Conservation (phyloP, 1,139 yeast genomes). For the Nakaseomyces kungkrabaensis region DNA sequence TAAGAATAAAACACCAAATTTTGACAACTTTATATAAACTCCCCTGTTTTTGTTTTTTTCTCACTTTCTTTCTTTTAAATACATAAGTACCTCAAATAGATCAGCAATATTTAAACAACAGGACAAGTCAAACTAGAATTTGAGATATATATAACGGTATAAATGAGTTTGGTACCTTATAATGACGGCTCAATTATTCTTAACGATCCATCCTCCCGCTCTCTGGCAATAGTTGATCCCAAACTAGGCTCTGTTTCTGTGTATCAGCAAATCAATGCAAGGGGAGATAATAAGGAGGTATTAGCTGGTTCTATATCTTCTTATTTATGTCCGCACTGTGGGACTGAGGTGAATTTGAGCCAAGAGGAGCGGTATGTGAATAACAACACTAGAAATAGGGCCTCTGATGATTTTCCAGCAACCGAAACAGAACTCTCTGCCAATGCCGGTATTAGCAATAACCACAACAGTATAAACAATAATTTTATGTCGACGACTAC, state of each 20-base stretch:
- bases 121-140: no score
- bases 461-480: neutral
- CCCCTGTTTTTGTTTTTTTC: no score
- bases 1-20: no score
- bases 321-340: slow-evolving; percentile 14
- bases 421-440: neutral
- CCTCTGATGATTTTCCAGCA: neutral
- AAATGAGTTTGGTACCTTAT: slow-evolving; percentile 25
- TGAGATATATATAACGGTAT: neutral
- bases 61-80: no score
- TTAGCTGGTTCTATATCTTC: slow-evolving; percentile 8
- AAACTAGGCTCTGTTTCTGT: slow-evolving; percentile 19
- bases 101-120: no score
- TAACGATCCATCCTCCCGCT: slow-evolving; percentile 23
- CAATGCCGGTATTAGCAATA: neutral
- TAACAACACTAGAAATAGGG: neutral
- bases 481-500: slow-evolving; percentile 2
- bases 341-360: slow-evolving; percentile 7
- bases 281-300: neutral
- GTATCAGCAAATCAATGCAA: slow-evolving; percentile 13
- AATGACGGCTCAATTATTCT: slow-evolving; percentile 23
- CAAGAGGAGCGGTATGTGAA: neutral
- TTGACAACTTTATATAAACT: no score
- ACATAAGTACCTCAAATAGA: no score
- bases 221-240: slow-evolving; percentile 26